Base-by-base conservation (phyloP, 139 green algal species). In the Chlorokybus atmophyticus region DNA sequence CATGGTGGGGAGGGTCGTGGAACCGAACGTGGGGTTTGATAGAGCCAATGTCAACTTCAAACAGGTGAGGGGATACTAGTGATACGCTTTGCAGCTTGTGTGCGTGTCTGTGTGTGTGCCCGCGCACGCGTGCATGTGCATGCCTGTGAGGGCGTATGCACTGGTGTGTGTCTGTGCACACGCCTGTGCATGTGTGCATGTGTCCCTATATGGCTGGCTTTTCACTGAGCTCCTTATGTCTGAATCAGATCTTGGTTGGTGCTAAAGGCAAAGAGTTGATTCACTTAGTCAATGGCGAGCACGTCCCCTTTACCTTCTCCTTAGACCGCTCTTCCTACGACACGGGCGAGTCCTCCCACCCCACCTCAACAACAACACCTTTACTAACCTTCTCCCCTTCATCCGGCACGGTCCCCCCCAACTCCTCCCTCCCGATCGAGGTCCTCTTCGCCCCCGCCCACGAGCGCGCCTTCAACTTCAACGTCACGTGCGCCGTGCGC, bases 11-110 rank as follows among this genome's bases (percentile, higher is more conserved):
- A 40, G 67, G 6, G 83, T 88, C 2, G 40, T 39, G 29, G 82
- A 89, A 71, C 82, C 82, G 8, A 52, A 68, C 24, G 74, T 92
- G 27, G 57, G 40, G 60, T 74, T 92, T 30, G 80, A 87, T 71
- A 55, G 67, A 2, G 68, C 79, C 6, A 58, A 63, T 21, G 56
- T 89, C 59, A 81, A 84, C 63, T 92, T 92, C 68, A 75, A 75
- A 5, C 62, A 75, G 64, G 64, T 75, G 23, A n/a, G n/a, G n/a
- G n/a, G n/a, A n/a, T n/a, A n/a, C n/a, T n/a, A n/a, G n/a, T n/a
- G n/a, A n/a, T n/a, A n/a, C n/a, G n/a, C 59, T 74, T 32, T 44
- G 38, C 38, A n/a, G n/a, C n/a, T n/a, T n/a, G n/a, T n/a, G n/a
- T n/a, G n/a, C n/a, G n/a, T n/a, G n/a, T n/a, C n/a, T n/a, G n/a